A percentile compares a stretch with the other conserved stretches of the same genome.
Evolutionary conservation across 495 filamentous ascomycete species (phyloP).

Genomic region (Jackrogersella multiformis): DNA sequence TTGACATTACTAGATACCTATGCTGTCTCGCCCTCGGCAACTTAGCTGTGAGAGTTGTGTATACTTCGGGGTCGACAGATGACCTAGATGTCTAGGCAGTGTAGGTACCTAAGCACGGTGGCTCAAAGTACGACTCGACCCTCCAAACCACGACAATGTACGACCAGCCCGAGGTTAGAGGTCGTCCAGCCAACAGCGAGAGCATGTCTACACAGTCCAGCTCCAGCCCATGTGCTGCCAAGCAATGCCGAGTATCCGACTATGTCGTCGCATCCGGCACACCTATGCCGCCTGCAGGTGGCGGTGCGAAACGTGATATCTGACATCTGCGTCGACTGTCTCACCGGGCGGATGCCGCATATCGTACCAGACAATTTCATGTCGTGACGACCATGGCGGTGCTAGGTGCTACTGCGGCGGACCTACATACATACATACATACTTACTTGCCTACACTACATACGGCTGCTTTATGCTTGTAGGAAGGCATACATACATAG

Average conservation of each 20-base stretch:
- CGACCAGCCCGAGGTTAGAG: neutral
- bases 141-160: neutral
- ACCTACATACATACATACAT: neutral
- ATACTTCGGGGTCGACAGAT: neutral
- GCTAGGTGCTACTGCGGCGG: too few relatives aligned
- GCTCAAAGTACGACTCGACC: neutral
- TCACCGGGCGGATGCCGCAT: neutral
- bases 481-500: conserved; percentile 10
- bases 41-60: neutral
- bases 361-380: neutral
- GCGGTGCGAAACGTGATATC: conserved; percentile 28
- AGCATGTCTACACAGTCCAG: neutral
- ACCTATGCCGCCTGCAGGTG: conserved; percentile 16
- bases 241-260: conserved; percentile 31
- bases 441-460: too few relatives aligned
- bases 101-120: too few relatives aligned
- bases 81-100: too few relatives aligned
- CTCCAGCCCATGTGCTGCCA: conserved; percentile 6
- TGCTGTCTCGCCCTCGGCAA: neutral
- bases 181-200: neutral
- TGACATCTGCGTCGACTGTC: conserved; percentile 4
- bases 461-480: conserved; percentile 18
- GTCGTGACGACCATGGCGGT: too few relatives aligned
- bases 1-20: neutral
- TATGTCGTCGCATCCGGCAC: conserved; percentile 33